These are phyloP conservation scores for Eucalyptus guilfoylei DNA, from an alignment of 345 rosid species.

Conservation along the genomic window DNA sequence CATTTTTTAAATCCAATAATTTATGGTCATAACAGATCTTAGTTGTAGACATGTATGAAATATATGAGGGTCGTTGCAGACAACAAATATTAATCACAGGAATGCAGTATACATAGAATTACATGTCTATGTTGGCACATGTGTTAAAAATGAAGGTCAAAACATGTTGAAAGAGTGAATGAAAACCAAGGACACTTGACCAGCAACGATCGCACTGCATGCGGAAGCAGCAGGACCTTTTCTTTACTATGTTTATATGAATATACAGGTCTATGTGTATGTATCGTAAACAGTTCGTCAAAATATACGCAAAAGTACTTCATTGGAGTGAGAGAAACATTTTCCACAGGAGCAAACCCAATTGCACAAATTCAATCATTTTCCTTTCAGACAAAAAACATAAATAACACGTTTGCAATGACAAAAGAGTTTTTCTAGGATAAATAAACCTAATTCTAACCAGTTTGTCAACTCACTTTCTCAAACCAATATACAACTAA, in stretches of 20 bases:
- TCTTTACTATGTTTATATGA: not conserved
- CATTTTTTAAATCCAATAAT: not conserved
- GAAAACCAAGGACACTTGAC: not conserved
- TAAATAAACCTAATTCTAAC: not conserved
- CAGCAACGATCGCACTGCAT: fast-evolving
- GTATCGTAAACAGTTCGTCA: not conserved
- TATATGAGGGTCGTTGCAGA: not conserved
- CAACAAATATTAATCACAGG: not conserved
- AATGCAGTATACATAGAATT: not conserved
- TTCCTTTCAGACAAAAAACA: not conserved
- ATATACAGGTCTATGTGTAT: not conserved
- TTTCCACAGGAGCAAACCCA: not conserved
- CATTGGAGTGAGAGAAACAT: not conserved
- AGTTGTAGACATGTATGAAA: not conserved
- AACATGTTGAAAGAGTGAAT: not conserved
- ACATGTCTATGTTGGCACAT: not conserved
- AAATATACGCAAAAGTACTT: not conserved
- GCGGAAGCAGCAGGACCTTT: not conserved
- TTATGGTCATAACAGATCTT: not conserved
- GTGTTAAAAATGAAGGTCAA: not conserved
- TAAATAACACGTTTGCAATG: not conserved
- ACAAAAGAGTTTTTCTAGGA: not conserved
- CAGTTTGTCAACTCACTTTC: not conserved
- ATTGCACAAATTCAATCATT: not conserved
- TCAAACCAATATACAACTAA: not conserved